Base-by-base conservation (phyloP, 1,284 basidiomycete genomes). In the Gomphus sp. region DNA sequence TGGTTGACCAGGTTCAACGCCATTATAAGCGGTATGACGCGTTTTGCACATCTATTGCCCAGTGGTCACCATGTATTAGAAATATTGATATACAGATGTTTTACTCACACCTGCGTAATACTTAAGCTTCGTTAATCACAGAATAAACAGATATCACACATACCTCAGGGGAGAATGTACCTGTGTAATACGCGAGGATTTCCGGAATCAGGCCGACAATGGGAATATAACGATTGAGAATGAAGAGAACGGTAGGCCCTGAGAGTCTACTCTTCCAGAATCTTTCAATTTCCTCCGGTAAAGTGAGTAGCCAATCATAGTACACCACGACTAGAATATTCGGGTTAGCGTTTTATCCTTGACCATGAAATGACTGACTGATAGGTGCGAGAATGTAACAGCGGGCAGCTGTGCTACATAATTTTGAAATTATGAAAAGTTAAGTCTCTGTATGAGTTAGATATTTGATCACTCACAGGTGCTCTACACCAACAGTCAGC, bases 151-250 rank as follows among this genome's bases (percentile, higher is more conserved):
- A 22, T 18, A 12, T n/a, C 22, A 11, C 3, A 33, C 44, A 22
- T n/a, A 55, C 54, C 43, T 43, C 34, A n/a, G 41, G 54, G 4
- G 41, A 34, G 28, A 55, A 31, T 55, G 34, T 16, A 47, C 39
- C 43, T 11, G 54, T 10, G 25, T 28, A 55, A 47, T 55, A 55
- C n/a, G 54, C 39, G 25, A 70, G 56, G 3, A 68, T 64, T 34
- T 73, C 69, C 3, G 58, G 65, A 11, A 75, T 64, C 58, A 74
- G 73, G 39, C 70, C 71, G 45, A 74, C 66, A 57, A 76, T 71
- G 3, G 73, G 68, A 31, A 73, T 61, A 59, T 79, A 78, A 6
- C 78, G 74, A 58, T 76, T 76, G 28, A 74, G 36, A 50, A 77
- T 71, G 64, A 79, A 79, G 63, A 71, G 71, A 50, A 71, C 69